Conservation (phyloP, 345 rosid species). For the Excoecaria agallocha region DNA sequence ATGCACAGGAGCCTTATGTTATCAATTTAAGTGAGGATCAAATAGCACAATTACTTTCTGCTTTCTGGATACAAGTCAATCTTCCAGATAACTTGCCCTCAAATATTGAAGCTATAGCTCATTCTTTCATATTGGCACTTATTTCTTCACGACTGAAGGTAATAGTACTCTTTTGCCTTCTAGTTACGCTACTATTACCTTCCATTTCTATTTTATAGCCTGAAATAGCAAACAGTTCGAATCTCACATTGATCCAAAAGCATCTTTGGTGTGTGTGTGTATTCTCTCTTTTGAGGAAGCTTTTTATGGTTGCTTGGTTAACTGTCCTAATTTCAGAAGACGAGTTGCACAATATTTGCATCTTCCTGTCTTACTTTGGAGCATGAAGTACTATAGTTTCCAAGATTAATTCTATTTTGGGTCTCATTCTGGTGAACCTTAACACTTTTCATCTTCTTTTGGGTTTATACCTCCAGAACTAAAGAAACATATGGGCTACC, state of each 20-base stretch:
- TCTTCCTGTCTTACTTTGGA: background rate
- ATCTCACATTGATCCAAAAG: background rate
- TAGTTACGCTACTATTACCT: background rate
- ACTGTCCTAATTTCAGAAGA: background rate
- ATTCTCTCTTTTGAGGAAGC: too few species aligned
- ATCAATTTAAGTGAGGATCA: constrained; percentile 87
- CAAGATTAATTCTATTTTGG: background rate
- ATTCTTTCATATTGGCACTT: constrained; percentile 64
- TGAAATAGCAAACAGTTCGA: background rate
- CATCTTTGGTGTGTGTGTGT: background rate
- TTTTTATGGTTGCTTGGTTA: background rate
- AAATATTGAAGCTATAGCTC: constrained; percentile 88
- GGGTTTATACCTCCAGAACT: background rate
- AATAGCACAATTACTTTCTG: constrained; percentile 75
- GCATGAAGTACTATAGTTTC: background rate
- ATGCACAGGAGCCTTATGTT: constrained; percentile 60
- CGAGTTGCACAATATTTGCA: background rate
- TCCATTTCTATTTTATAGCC: constrained; percentile 5
- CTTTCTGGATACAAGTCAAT: constrained; percentile 80
- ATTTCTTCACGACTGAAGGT: constrained; percentile 80
- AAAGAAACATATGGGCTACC: background rate
- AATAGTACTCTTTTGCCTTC: background rate
- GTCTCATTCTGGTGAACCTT: background rate
- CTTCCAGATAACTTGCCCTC: constrained; percentile 78
- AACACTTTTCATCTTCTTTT: background rate